Percentiles rank a stretch among this genome's conserved stretches.
Evolutionary conservation across 129 eudicot genomes (phyloP).

Genomic region (Scalesia atractyloides): DNA sequence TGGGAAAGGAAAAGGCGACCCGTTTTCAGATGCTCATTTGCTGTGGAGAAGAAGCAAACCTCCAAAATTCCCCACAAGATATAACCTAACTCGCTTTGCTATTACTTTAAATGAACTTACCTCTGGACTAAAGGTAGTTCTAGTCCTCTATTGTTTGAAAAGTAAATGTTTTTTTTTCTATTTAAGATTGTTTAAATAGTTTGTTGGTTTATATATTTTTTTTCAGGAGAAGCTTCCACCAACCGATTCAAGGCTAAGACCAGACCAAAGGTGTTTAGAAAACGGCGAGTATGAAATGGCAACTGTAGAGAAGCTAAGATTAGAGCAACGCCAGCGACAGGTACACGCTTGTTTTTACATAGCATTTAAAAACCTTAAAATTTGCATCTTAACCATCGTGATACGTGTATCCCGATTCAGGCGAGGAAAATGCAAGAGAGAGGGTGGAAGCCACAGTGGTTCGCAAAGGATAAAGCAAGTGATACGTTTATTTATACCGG

Average conservation of each 20-base stretch:
- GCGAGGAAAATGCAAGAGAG: slow-evolving; percentile 97
- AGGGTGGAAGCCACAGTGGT: slow-evolving; percentile 98
- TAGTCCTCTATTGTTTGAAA: not conserved
- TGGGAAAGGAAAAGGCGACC: slow-evolving; percentile 71
- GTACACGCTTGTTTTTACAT: slow-evolving; percentile 33
- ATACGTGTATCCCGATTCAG: too few relatives aligned
- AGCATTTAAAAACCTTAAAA: not conserved
- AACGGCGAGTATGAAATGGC: slow-evolving; percentile 95
- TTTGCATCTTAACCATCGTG: not conserved
- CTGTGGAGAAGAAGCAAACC: slow-evolving; percentile 98
- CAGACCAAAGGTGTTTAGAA: slow-evolving; percentile 93
- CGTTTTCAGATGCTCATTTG: slow-evolving; percentile 64
- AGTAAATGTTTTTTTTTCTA: not conserved
- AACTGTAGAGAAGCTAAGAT: slow-evolving; percentile 81
- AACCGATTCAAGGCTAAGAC: slow-evolving; percentile 93
- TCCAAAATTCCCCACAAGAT: slow-evolving; percentile 80
- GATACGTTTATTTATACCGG: slow-evolving; percentile 72
- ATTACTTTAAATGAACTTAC: slow-evolving; percentile 89
- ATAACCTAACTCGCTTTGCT: slow-evolving; percentile 91
- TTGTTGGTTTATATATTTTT: slow-evolving; percentile 1
- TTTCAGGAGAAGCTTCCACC: slow-evolving; percentile 89
- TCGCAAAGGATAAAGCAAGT: slow-evolving; percentile 66
- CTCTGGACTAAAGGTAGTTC: slow-evolving; percentile 68
- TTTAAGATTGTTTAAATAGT: not conserved
- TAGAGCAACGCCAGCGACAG: slow-evolving; percentile 96